Evolutionary conservation across 2,329 filamentous ascomycete genomes (phyloP).

Genomic region (Fusarium heterosporum): DNA sequence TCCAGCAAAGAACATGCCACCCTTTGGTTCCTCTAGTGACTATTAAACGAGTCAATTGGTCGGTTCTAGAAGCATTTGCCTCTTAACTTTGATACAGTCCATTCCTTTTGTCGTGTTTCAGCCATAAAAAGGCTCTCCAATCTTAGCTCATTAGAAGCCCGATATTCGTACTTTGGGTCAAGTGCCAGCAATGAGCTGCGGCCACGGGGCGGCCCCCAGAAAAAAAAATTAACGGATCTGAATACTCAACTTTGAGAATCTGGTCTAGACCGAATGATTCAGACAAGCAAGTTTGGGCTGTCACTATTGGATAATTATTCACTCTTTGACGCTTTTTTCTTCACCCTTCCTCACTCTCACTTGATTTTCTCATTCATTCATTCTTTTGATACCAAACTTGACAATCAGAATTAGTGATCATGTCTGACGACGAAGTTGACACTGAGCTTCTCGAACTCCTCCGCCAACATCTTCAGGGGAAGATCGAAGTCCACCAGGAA

Average conservation of each 20-base stretch:
- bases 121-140: slow-evolving; percentile 4
- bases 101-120: slow-evolving; percentile 14
- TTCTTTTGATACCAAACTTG: background rate
- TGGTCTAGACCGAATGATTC: slow-evolving; percentile 38
- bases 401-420: slow-evolving; percentile 51
- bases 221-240: slow-evolving; percentile 34
- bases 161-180: background rate
- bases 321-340: slow-evolving; percentile 23
- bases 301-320: slow-evolving; percentile 8
- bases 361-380: background rate
- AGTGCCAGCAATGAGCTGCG: background rate
- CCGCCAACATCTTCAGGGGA: slow-evolving; percentile 79
- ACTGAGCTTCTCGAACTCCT: slow-evolving; percentile 88
- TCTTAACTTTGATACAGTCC: slow-evolving; percentile 1
- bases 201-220: slow-evolving; percentile 20
- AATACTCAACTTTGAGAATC: slow-evolving; percentile 24
- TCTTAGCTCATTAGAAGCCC: background rate
- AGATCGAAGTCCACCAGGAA: slow-evolving; percentile 64
- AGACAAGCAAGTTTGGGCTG: slow-evolving; percentile 26
- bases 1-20: background rate
- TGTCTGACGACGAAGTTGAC: slow-evolving; percentile 94
- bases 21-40: background rate
- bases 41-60: slow-evolving; percentile 3
- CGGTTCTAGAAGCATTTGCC: background rate
- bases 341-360: slow-evolving; percentile 4